Base-by-base conservation (phyloP, 345 rosid genomes). In the Mercurialis annua region DNA sequence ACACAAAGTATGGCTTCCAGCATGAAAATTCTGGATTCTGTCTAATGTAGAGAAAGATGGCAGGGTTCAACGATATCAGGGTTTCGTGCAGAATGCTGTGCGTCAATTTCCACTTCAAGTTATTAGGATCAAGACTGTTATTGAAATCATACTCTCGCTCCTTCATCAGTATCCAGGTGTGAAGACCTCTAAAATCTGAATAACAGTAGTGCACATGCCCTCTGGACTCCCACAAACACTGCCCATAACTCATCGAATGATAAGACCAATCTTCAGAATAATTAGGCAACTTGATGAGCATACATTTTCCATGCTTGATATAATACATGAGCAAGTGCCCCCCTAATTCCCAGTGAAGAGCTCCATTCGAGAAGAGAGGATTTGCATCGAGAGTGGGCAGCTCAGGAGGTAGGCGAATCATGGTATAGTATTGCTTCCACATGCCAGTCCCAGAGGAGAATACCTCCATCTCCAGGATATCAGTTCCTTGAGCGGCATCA, bases 291-390 rank as follows among this genome's bases (percentile, higher is more conserved):
- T 57, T 53, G 50, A 71, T 66, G 43, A 66, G 60, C 60, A 55
- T 55, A 55, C 38, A 29, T 55, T 55, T 55, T n/a, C 60, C 18
- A 18, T 49, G 40, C 38, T 64, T 44, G 50, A 66, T 63, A 61
- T 46, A 8, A 60, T 62, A 66, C 1, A 57, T 29, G 5, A 76
- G 69, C 71, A 76, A 57, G 61, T 47, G 53, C 38, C 72, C 69
- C 9, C 79, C 75, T 18, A 76, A 33, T 53, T 71, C 72, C 79
- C 75, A 71, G 12, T 66, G 53, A 15, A 71, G 23, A 16, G 65
- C 48, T 50, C 79, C 76, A 17, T 62, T 71, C 2, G 57, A 18
- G 61, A 66, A 71, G 69, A 67, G 66, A 43, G 72, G 69, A 26
- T 36, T 33, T 5, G 62, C 42, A n/a, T 49, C 43, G 15, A 55